A percentile compares a stretch with the other conserved stretches of the same genome.
phyloP scores from a whole-genome alignment of 2,329 filamentous ascomycete genomes.

The Corinectria fuckeliana region DNA sequence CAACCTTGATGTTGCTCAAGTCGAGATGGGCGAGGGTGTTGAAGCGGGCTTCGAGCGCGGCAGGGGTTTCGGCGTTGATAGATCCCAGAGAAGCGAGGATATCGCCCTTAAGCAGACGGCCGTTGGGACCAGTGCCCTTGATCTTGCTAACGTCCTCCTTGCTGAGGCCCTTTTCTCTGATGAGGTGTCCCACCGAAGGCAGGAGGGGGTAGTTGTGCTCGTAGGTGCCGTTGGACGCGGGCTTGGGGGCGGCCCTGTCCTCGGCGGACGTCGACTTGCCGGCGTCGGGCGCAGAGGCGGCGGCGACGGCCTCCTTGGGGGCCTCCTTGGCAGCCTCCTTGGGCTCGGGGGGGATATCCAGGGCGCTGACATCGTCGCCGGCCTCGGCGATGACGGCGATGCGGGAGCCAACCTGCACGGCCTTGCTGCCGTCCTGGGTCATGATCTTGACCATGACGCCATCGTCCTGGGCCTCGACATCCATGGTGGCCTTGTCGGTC shows the following conservation, averaged over 20 bases:
- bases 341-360: conserved; percentile 82
- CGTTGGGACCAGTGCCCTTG: conserved; percentile 84
- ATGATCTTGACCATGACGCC: conserved; percentile 86
- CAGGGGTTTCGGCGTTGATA: conserved; percentile 75
- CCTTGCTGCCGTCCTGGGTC: conserved; percentile 75
- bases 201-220: conserved; percentile 76
- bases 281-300: conserved; percentile 28
- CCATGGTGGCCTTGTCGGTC: conserved; percentile 94
- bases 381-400: conserved; percentile 85
- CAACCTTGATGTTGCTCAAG: conserved; percentile 92
- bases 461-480: conserved; percentile 91
- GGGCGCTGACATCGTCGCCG: conserved; percentile 76
- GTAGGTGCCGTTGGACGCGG: conserved; percentile 56
- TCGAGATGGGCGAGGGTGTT: conserved; percentile 83
- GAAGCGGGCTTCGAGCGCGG: conserved; percentile 73
- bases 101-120: conserved; percentile 92
- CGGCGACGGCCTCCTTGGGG: conserved; percentile 46
- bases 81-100: conserved; percentile 87
- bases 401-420: conserved; percentile 76
- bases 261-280: conserved; percentile 44
- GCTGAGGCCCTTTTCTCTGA: conserved; percentile 79
- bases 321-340: conserved; percentile 72
- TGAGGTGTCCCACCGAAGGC: conserved; percentile 83
- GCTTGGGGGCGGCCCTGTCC: conserved; percentile 45
- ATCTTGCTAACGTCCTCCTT: conserved; percentile 81